phyloP scores from a whole-genome alignment of 148 eudicot species.

The Hydrangea macrophylla region DNA sequence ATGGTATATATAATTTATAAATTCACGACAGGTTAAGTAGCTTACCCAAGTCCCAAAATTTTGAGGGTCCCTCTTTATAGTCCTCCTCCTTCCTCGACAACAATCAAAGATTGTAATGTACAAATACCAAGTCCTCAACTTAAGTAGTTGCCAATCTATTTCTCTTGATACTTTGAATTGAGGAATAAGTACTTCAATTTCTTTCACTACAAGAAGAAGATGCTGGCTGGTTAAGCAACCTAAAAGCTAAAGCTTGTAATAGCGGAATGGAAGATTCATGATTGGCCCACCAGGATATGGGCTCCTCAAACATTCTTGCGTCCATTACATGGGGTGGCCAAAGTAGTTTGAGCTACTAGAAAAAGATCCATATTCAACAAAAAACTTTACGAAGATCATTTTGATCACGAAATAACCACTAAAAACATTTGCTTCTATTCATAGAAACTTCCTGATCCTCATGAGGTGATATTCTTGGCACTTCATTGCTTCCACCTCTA shows the following conservation, averaged over 20 bases:
- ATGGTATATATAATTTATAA: no score
- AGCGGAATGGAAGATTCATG: neutral
- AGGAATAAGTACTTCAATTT: neutral
- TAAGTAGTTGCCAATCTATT: neutral
- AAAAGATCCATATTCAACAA: constrained; percentile 2
- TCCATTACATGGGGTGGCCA: constrained; percentile 10
- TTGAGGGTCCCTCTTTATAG: neutral
- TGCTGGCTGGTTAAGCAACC: neutral
- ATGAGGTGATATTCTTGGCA: no score
- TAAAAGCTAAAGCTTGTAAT: neutral
- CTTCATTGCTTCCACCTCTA: no score
- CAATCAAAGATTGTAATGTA: neutral
- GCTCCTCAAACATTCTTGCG: constrained; percentile 6
- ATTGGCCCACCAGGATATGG: neutral
- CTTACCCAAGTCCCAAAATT: constrained; percentile 8
- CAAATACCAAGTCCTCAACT: neutral
- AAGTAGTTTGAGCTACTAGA: constrained; percentile 1
- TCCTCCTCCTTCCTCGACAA: neutral
- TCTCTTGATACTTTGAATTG: neutral
- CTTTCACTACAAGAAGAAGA: constrained; percentile 9
- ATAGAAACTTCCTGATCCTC: no score
- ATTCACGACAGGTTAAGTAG: no score
- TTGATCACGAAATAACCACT: neutral
- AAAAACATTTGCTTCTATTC: no score
- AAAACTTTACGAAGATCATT: constrained; percentile 6